Percentiles rank a stretch among this genome's conserved stretches.
phyloP scores from a whole-genome alignment of 2,329 filamentous ascomycete genomes.

The Exophiala sp. region DNA sequence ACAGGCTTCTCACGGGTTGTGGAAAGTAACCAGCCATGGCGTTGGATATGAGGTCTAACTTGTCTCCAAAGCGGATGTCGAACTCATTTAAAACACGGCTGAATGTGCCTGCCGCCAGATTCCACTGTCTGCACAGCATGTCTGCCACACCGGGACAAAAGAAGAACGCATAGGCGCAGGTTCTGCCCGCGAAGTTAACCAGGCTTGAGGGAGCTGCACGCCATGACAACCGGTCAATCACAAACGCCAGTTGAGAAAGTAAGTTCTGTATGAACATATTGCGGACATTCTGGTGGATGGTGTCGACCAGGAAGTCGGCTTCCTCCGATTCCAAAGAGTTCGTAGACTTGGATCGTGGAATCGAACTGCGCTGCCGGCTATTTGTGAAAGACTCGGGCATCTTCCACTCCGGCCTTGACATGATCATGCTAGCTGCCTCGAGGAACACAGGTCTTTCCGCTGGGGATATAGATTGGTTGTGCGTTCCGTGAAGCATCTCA shows the following conservation, averaged over 20 bases:
- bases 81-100: conserved; percentile 69
- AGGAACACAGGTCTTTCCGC: conserved; percentile 79
- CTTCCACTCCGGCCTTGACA: conserved; percentile 87
- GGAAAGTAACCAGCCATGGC: conserved; percentile 70
- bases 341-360: conserved; percentile 51
- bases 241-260: conserved; percentile 75
- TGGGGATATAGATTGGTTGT: conserved; percentile 73
- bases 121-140: conserved; percentile 78
- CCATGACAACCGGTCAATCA: conserved; percentile 84
- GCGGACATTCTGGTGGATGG: conserved; percentile 81
- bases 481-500: conserved; percentile 73
- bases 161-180: conserved; percentile 88
- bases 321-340: conserved; percentile 59
- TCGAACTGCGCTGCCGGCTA: conserved; percentile 34
- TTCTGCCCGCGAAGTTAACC: conserved; percentile 84
- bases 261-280: conserved; percentile 83
- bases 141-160: conserved; percentile 85
- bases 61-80: conserved; percentile 52
- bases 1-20: conserved; percentile 58
- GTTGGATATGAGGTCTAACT: conserved; percentile 53
- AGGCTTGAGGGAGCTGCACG: conserved; percentile 67
- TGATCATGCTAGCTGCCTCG: conserved; percentile 74
- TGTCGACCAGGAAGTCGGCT: conserved; percentile 67
- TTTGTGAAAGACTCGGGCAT: conserved; percentile 59
- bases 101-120: conserved; percentile 63